Evolutionary conservation across 129 eudicot species (phyloP), one percentile per base, ranked within the genome.

Genomic region (Kitagawia praeruptora): DNA sequence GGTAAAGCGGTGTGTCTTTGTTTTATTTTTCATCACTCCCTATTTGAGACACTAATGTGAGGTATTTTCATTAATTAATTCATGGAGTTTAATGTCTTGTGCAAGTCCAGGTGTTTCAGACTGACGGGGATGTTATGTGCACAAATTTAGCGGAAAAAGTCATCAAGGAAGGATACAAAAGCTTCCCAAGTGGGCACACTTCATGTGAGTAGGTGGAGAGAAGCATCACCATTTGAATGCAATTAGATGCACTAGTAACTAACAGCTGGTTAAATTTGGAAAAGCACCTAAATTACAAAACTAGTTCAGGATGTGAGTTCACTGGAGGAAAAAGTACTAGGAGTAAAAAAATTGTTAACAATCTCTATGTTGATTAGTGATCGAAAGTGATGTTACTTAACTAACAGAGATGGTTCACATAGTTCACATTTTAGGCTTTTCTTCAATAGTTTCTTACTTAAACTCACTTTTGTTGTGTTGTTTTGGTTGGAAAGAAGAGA

Each of bases 161-260:
- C 37, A 82, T 91, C 61, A 91, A 91, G 84, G 96, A 91, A 87
- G 96, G 96, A 78, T 84, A 91, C 75, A 91, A 91, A 78, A 91
- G 93, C 84, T 91, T 91, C 42, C 96, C 96, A 15, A 89, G 96
- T 77, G 96, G 96, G 58, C 96, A 91, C 75, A 85, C 91, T 76
- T 88, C 96, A 31, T 91, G 96, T 91, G 84, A 42, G 81, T 81
- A 66, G 39, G 49, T 31, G 38, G 46, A 77, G 23, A 38, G 64
- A 56, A 41, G 38, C 46, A 77, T n/a, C 38, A 16, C 16, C 75
- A 34, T 66, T 31, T 66, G 19, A 28, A 66, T 11, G 72, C 72
- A 31, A 66, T 66, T 31, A 67, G 38, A 66, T 66, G 40, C 40
- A 66, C 40, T 14, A 66, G 21, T 66, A 66, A 67, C 42, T 67